Evolutionary conservation across 2,329 filamentous ascomycete genomes (phyloP).

Genomic region (Epichloe sp.): DNA sequence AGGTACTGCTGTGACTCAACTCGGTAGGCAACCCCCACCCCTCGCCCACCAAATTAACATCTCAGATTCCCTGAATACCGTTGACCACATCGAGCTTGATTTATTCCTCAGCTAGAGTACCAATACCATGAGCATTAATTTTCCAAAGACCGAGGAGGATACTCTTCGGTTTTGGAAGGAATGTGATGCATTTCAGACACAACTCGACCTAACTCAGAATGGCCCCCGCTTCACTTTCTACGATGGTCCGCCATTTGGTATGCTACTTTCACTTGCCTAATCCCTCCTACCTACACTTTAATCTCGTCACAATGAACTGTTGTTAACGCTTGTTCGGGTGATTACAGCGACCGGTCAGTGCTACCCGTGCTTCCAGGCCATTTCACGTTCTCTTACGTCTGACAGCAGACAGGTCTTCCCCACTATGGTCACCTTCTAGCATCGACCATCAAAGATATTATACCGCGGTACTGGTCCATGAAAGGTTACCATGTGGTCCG

Average conservation of each 20-base stretch:
- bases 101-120: no score
- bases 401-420: slow-evolving; percentile 5
- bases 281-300: no score
- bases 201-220: slow-evolving; percentile 48
- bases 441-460: slow-evolving; percentile 86
- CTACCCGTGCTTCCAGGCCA: neutral
- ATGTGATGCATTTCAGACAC: slow-evolving; percentile 14
- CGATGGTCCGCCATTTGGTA: slow-evolving; percentile 54
- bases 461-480: slow-evolving; percentile 86
- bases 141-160: slow-evolving; percentile 12
- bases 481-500: slow-evolving; percentile 77
- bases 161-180: slow-evolving; percentile 11
- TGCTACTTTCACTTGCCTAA: neutral
- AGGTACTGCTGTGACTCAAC: no score
- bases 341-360: slow-evolving; percentile 3
- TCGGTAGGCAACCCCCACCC: no score
- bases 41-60: no score
- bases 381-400: no score
- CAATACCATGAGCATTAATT: slow-evolving; percentile 1
- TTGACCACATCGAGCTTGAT: no score
- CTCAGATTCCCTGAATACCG: no score
- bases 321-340: no score
- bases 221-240: slow-evolving; percentile 78
- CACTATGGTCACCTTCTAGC: slow-evolving; percentile 53
- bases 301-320: no score